Percentiles rank a stretch among this genome's conserved stretches.
These are phyloP conservation scores for Davidsoniella neocaledoniae DNA, from an alignment of 2,329 filamentous ascomycete species.

Conservation along the genomic window DNA sequence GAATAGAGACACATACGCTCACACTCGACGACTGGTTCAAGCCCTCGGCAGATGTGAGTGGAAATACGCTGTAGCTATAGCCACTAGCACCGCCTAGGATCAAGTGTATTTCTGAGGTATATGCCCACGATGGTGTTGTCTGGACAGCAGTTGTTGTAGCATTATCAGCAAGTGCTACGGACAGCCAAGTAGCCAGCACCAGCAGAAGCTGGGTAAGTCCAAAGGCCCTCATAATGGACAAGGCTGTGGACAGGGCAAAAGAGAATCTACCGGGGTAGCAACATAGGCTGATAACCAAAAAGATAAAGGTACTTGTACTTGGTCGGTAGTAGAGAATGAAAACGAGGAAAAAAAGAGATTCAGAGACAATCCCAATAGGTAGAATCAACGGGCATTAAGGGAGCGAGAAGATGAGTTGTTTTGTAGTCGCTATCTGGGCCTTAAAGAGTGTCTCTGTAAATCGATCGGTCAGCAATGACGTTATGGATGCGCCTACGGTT, in stretches of 20 bases:
- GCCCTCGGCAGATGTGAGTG: conserved; percentile 26
- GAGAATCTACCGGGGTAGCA: too few relatives aligned
- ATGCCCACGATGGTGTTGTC: not conserved
- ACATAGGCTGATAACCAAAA: too few relatives aligned
- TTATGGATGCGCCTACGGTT: not conserved
- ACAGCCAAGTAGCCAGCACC: not conserved
- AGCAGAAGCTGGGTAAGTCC: not conserved
- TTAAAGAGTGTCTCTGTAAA: too few relatives aligned
- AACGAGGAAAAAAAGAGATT: too few relatives aligned
- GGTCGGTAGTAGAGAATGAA: too few relatives aligned
- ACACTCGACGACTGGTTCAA: conserved; percentile 22
- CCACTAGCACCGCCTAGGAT: not conserved
- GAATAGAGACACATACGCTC: conserved; percentile 14
- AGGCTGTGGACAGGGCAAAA: too few relatives aligned
- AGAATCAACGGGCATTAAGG: too few relatives aligned
- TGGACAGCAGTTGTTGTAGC: not conserved
- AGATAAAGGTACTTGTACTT: too few relatives aligned
- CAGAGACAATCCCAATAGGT: too few relatives aligned
- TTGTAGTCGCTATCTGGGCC: too few relatives aligned
- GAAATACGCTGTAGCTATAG: conserved; percentile 25
- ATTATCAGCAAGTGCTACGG: not conserved
- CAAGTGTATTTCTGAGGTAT: not conserved
- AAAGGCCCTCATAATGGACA: too few relatives aligned
- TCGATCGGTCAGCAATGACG: conserved; percentile 5
- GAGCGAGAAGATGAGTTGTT: too few relatives aligned